These are phyloP conservation scores for Solanum tacnaense DNA, from an alignment of 257 asterid genomes.

Conservation along the genomic window DNA sequence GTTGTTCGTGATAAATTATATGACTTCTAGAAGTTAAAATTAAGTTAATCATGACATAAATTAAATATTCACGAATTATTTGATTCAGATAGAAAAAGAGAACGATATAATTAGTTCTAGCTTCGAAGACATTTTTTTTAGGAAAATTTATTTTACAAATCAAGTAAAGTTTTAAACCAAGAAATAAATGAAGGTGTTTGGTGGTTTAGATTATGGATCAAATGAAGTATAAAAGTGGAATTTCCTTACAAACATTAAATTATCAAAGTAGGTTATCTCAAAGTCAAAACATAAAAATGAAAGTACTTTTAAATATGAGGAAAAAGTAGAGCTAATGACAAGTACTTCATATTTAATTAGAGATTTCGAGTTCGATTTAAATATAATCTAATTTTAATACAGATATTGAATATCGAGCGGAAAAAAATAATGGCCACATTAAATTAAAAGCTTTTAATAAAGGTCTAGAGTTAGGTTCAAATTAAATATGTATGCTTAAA, in stretches of 20 bases:
- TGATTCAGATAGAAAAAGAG: not conserved
- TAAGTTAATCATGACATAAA: not conserved
- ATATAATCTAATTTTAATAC: rapidly evolving
- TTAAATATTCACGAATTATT: not conserved
- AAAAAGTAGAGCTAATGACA: not conserved
- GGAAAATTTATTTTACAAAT: not conserved
- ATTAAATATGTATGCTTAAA: not conserved
- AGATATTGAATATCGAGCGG: rapidly evolving
- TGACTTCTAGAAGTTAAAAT: not conserved
- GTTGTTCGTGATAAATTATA: not conserved
- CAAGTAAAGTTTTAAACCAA: not conserved
- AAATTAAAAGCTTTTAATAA: not conserved
- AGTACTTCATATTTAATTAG: not conserved
- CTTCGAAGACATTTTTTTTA: not conserved
- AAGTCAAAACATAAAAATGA: not conserved
- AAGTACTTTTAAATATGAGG: not conserved
- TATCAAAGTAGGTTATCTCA: not conserved
- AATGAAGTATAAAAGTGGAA: not conserved
- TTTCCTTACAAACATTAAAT: not conserved
- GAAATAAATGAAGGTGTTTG: not conserved
- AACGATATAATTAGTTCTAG: not conserved
- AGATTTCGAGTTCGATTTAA: rapidly evolving
- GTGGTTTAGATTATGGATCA: not conserved
- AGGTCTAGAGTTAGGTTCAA: not conserved
- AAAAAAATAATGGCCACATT: not conserved